These are phyloP conservation scores for Spatholobus suberectus DNA, from an alignment of 306 rosid genomes.

Conservation along the genomic window DNA sequence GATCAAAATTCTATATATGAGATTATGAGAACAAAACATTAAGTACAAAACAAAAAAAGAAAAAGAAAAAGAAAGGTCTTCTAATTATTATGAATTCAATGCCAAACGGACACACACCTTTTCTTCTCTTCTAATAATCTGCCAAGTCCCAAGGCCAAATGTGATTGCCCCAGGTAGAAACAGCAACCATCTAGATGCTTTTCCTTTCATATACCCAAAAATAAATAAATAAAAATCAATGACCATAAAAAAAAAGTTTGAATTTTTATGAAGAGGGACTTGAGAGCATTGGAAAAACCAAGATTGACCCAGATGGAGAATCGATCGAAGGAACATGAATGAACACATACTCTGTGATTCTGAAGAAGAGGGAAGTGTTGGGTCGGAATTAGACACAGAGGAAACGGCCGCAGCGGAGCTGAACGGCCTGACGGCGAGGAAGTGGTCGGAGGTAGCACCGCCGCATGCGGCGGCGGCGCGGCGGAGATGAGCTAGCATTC, in stretches of 20 bases:
- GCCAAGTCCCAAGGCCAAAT: conserved; percentile 99
- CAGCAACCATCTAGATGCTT: conserved; percentile 67
- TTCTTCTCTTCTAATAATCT: conserved; percentile 85
- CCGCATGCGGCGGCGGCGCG: conserved; percentile 9
- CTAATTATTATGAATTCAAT: conserved; percentile 21
- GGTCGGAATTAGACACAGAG: conserved; percentile 47
- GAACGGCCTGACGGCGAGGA: conserved; percentile 36
- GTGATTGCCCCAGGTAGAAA: conserved; percentile 91
- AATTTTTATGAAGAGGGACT: conserved; percentile 14
- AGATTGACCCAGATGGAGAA: conserved; percentile 3
- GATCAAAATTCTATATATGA: not conserved
- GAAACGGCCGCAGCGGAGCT: conserved; percentile 52
- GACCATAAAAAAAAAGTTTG: not conserved
- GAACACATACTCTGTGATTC: conserved; percentile 54
- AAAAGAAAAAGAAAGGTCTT: too few relatives aligned
- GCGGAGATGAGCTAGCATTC: conserved; percentile 54
- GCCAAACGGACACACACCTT: conserved; percentile 55
- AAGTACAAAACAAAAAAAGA: conserved; percentile 1
- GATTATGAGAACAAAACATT: not conserved
- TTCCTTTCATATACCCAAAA: conserved; percentile 47
- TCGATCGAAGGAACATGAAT: not conserved
- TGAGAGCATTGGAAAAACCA: conserved; percentile 17
- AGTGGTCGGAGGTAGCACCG: conserved; percentile 6
- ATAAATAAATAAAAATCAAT: not conserved
- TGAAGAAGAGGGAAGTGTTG: conserved; percentile 54